Evolutionary conservation across 176 grass and related monocot genomes (phyloP).

Genomic region (Triticum dicoccoides): DNA sequence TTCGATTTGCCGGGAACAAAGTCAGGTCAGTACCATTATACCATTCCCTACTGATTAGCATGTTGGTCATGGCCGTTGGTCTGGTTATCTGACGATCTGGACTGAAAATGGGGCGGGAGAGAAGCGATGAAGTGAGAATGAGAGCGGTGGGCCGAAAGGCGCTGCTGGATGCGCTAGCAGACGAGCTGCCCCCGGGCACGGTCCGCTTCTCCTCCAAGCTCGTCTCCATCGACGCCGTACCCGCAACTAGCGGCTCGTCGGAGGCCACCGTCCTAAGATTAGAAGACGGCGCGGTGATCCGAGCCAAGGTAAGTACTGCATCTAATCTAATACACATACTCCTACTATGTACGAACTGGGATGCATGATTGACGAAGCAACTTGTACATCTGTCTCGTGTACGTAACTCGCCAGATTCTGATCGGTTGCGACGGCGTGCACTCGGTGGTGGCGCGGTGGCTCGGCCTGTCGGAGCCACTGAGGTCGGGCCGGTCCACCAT

Average conservation of each 20-base stretch:
- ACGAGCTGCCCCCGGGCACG: constrained; percentile 38
- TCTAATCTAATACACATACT: too few species aligned
- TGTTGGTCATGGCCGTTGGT: too few species aligned
- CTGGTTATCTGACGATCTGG: not conserved
- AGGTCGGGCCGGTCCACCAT: constrained; percentile 34
- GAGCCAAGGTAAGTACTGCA: constrained; percentile 45
- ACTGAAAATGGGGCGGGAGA: too few species aligned
- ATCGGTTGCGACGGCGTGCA: constrained; percentile 72
- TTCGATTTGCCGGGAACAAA: constrained; percentile 28
- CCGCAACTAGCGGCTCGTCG: not conserved
- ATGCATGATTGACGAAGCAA: too few species aligned
- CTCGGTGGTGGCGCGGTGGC: constrained; percentile 58
- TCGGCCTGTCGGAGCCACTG: constrained; percentile 42
- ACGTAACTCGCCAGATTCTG: not conserved
- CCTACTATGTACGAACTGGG: too few species aligned
- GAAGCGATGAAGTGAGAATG: not conserved
- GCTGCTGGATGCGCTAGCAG: constrained; percentile 50
- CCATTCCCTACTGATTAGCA: too few species aligned
- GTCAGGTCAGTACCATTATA: constrained; percentile 18
- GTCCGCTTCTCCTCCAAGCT: constrained; percentile 65
- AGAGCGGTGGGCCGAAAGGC: constrained; percentile 42
- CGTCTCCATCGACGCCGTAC: constrained; percentile 37
- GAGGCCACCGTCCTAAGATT: constrained; percentile 36
- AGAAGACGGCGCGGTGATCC: constrained; percentile 59
- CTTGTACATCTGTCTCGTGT: too few species aligned